Evolutionary conservation across 495 filamentous ascomycete genomes (phyloP), one percentile per base, ranked within the genome.

Genomic region (Xylaria intraflava): DNA sequence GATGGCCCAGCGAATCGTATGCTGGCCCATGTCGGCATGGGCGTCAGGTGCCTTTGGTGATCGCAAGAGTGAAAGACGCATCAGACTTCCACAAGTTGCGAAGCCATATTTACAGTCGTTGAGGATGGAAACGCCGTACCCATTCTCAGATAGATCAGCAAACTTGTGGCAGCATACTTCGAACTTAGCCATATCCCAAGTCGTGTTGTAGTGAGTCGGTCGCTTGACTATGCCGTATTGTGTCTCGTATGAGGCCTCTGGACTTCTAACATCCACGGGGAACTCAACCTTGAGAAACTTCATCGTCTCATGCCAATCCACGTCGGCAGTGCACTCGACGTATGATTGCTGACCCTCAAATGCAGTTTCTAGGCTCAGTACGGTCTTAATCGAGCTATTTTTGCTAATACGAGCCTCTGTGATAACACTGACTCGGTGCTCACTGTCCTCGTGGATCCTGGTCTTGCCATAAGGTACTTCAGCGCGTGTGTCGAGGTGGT

Each of bases 211-310:
- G 72, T 95, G 93, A 0, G 93, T 98, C 8, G 93, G 90, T 36
- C 93, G 83, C 56, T 78, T 78, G 56, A 94, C 80, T 51, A 96
- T 81, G 57, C 93, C 94, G 60, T 88, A 98, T 64, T 95, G 89
- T 23, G 90, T 95, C 65, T 96, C 93, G 63, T 96, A 96, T n/a
- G 84, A 88, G 10, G 92, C 92, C 67, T 95, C 89, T 0, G 89
- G 95, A 65, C 92, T 95, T 55, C 82, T 78, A 47, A 98, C 76
- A 68, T 95, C 89, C 35, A 96, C 91, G 0, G 93, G 93, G 71
- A 98, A 97, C 69, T 98, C 93, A 48, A 97, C 92, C 76, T 98
- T 98, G 60, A 98, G 81, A 80, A 96, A 96, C 65, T 94, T 95
- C 89, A 90, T 96, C 1, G 77, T 88, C 68, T 98, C 93, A 57